Base-by-base conservation (phyloP, 2,329 filamentous ascomycete species). In the Nemania abortiva region DNA sequence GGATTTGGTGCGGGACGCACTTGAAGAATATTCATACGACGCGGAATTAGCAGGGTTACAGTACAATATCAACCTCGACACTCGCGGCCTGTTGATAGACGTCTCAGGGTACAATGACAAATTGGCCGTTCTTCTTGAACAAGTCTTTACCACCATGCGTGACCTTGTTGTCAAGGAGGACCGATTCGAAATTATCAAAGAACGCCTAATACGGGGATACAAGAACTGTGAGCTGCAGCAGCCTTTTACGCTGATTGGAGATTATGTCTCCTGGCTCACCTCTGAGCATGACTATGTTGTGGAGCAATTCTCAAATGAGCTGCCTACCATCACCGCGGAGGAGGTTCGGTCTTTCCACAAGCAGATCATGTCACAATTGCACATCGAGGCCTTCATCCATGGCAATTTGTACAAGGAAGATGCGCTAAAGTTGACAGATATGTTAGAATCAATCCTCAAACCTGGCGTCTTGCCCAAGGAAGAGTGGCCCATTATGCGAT, bases 41-140 rank as follows among this genome's bases (percentile, higher is more conserved):
- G 96, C 96, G 0, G 95, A 98, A 77, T 88, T 99, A 68, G 94
- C 96, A 7, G 96, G 96, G 0, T 81, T 99, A 53, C 89, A 92
- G 69, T 98, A 98, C 78, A 89, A 88, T 47, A 88, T 98, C n/a
- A 85, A 85, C 3, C 87, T 91, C 29, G 91, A 93, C 76, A 86
- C 88, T 3, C 87, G 90, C 37, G 95, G 95, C 0, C 79, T 98
- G 34, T 90, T 92, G 66, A 83, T 98, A 49, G 90, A 92, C 15
- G 88, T 98, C 3, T 91, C 90, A 31, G 96, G 96, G 0, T 99
- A 98, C 83, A 99, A 98, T 74, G 96, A 99, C 81, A 99, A 99
- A 83, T 89, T 99, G 76, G 86, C 92, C 0, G 94, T 98, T 0
- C 86, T 99, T 27, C 82, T 99, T 55, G 94, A 98, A 78, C 96